phyloP scores from a whole-genome alignment of 768 basidiomycete genomes.

The Plicaturopsis crispa region DNA sequence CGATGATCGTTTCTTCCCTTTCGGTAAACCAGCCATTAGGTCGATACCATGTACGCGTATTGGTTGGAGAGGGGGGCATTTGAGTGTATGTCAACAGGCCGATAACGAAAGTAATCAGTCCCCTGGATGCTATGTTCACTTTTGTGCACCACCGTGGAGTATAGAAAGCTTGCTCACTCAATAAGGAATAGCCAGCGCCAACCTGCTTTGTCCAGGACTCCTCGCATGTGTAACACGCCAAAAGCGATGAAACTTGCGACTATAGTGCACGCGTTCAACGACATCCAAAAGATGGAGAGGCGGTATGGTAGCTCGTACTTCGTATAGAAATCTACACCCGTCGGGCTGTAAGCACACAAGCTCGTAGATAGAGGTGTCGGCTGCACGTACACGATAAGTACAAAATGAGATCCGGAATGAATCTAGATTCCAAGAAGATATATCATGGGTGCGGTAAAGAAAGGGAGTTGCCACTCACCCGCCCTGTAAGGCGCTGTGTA shows the following conservation, averaged over 20 bases:
- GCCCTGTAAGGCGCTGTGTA: slow-evolving; percentile 33
- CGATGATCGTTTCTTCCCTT: slow-evolving; percentile 54
- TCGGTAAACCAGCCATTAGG: slow-evolving; percentile 61
- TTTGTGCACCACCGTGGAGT: background rate
- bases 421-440: slow-evolving; percentile 19
- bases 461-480: slow-evolving; percentile 21
- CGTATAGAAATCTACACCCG: slow-evolving; percentile 49
- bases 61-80: slow-evolving; percentile 55
- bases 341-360: slow-evolving; percentile 37
- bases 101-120: slow-evolving; percentile 40
- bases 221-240: slow-evolving; percentile 54
- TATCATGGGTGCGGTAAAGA: background rate
- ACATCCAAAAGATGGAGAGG: slow-evolving; percentile 49
- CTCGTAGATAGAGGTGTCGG: slow-evolving; percentile 2
- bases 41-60: slow-evolving; percentile 49
- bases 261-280: slow-evolving; percentile 36
- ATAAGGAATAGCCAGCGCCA: slow-evolving; percentile 60
- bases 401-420: slow-evolving; percentile 52
- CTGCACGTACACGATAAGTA: slow-evolving; percentile 55
- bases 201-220: slow-evolving; percentile 41
- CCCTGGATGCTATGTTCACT: slow-evolving; percentile 21
- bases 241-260: slow-evolving; percentile 49
- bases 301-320: slow-evolving; percentile 52
- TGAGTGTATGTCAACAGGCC: slow-evolving; percentile 48
- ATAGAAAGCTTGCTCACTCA: slow-evolving; percentile 23